phyloP scores from a whole-genome alignment of 768 basidiomycete genomes.

The Leccinellum luteum region DNA sequence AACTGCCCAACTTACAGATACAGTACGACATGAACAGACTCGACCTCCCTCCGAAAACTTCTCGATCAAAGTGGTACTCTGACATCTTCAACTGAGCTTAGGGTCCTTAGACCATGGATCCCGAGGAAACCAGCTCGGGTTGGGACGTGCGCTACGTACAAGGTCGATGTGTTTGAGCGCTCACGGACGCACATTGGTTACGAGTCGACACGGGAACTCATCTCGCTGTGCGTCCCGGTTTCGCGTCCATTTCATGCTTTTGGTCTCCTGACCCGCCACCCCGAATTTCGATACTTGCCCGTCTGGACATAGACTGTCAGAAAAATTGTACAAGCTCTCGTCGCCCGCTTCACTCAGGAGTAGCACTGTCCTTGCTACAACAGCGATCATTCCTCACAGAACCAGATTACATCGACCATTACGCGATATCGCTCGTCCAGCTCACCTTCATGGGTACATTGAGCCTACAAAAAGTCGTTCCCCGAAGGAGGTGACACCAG shows the following conservation, averaged over 20 bases:
- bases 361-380: slow-evolving; percentile 7
- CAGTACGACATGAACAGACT: too few species aligned
- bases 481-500: too few species aligned
- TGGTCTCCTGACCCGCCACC: not conserved
- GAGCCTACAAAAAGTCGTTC: too few species aligned
- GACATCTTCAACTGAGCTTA: too few species aligned
- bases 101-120: too few species aligned
- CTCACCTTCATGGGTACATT: too few species aligned
- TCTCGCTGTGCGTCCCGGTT: slow-evolving; percentile 49
- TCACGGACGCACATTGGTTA: slow-evolving; percentile 85
- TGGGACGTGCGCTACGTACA: slow-evolving; percentile 42
- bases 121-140: slow-evolving; percentile 31
- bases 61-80: too few species aligned
- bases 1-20: too few species aligned
- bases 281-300: slow-evolving; percentile 58
- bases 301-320: slow-evolving; percentile 71
- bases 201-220: slow-evolving; percentile 70
- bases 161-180: slow-evolving; percentile 53
- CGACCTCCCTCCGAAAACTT: too few species aligned
- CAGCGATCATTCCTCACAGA: slow-evolving; percentile 59
- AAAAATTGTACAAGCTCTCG: slow-evolving; percentile 66
- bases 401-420: slow-evolving; percentile 68
- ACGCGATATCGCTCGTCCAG: slow-evolving; percentile 51
- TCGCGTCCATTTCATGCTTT: not conserved
- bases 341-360: slow-evolving; percentile 37